Conservation (phyloP, 2,329 filamentous ascomycete genomes). For the Exophiala lecanii-corni region DNA sequence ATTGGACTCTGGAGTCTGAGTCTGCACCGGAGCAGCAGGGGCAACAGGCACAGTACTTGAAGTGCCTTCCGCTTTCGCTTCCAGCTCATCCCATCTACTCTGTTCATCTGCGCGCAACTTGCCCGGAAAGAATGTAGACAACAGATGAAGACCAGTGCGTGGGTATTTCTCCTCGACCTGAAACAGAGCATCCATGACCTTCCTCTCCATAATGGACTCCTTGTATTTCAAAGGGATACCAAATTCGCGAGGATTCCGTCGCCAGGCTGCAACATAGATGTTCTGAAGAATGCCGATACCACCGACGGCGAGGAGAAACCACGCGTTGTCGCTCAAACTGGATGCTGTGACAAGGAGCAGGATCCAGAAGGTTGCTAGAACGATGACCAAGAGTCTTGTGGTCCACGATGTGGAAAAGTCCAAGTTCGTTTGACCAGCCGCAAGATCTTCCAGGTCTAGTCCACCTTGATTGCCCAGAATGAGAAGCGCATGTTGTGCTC, state of each 20-base stretch:
- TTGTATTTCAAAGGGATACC: constrained; percentile 29
- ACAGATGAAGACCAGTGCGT: neutral
- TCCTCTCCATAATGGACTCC: constrained; percentile 27
- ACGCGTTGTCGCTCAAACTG: constrained; percentile 30
- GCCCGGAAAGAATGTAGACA: neutral
- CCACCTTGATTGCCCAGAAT: constrained; percentile 29
- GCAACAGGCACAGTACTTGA: too few species aligned
- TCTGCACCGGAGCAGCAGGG: too few species aligned
- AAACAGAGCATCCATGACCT: constrained; percentile 31
- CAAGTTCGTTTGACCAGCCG: constrained; percentile 17
- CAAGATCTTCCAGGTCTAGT: constrained; percentile 37
- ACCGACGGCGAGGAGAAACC: constrained; percentile 35
- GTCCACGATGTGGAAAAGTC: constrained; percentile 5
- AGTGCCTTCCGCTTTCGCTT: neutral
- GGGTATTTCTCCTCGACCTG: constrained; percentile 28
- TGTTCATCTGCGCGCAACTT: neutral
- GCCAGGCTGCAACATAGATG: constrained; percentile 29
- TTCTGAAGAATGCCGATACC: constrained; percentile 38
- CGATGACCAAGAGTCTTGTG: constrained; percentile 19
- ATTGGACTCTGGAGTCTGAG: too few species aligned
- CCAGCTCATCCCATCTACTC: neutral
- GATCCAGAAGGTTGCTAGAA: constrained; percentile 32
- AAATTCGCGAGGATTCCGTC: constrained; percentile 28
- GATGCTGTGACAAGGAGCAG: constrained; percentile 34
- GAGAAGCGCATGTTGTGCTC: constrained; percentile 33